These are phyloP conservation scores for Trichoderma koningii DNA, from an alignment of 2,329 filamentous ascomycete genomes.

Conservation along the genomic window DNA sequence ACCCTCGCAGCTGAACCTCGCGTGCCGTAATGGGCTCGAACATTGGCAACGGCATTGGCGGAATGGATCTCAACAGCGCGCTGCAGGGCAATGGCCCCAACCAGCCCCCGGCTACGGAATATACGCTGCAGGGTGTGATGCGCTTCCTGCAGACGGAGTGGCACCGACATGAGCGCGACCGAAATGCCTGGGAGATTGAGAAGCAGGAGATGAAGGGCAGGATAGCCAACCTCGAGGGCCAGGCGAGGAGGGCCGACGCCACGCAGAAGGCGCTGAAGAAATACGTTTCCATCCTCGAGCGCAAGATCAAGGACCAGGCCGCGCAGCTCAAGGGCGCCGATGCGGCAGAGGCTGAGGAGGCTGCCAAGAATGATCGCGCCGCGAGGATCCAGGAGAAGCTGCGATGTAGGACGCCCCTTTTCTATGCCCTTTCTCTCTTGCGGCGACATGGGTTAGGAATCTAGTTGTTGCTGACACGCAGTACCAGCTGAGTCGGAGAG, in stretches of 20 bases:
- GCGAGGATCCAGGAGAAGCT: slow-evolving; percentile 60
- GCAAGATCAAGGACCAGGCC: slow-evolving; percentile 81
- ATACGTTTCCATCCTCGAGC: slow-evolving; percentile 87
- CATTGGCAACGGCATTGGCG: slow-evolving; percentile 49
- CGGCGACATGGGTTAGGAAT: not conserved
- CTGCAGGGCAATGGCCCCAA: slow-evolving; percentile 51
- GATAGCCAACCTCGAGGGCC: slow-evolving; percentile 91
- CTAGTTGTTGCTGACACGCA: slow-evolving; percentile 27
- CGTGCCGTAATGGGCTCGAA: slow-evolving; percentile 48
- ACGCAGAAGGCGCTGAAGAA: slow-evolving; percentile 87
- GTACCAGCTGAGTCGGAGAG: slow-evolving; percentile 42
- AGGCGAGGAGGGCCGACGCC: slow-evolving; percentile 81
- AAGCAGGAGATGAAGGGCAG: slow-evolving; percentile 98
- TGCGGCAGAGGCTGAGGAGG: slow-evolving; percentile 43
- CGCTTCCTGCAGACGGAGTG: slow-evolving; percentile 98
- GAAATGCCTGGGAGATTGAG: slow-evolving; percentile 99
- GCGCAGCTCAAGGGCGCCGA: slow-evolving; percentile 61
- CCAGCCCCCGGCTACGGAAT: slow-evolving; percentile 62
- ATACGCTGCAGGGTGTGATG: slow-evolving; percentile 81
- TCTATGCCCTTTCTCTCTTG: slow-evolving; percentile 15
- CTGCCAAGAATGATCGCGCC: slow-evolving; percentile 55
- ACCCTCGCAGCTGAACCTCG: slow-evolving; percentile 40
- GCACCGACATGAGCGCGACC: slow-evolving; percentile 96
- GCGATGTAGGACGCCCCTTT: slow-evolving; percentile 47
- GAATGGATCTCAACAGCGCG: slow-evolving; percentile 49